A percentile compares a stretch with the other conserved stretches of the same genome.
phyloP scores from a whole-genome alignment of 257 asterid species.

The Forsythia viridissima region DNA sequence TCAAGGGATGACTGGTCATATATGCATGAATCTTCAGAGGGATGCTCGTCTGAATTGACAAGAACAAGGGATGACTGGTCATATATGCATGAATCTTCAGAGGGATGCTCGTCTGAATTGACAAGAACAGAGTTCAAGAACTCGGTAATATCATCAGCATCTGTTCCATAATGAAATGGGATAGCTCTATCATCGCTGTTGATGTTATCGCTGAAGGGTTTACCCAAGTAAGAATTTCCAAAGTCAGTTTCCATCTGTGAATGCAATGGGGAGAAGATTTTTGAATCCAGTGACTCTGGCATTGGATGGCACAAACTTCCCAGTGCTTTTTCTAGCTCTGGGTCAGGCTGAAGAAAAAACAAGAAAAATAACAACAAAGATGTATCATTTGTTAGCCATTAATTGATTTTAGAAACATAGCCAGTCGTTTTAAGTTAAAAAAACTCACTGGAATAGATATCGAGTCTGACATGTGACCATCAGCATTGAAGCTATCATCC shows the following conservation, averaged over 20 bases:
- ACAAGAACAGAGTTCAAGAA: slow-evolving; percentile 61
- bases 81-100: slow-evolving; percentile 16
- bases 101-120: slow-evolving; percentile 50
- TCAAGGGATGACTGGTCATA: slow-evolving; percentile 18
- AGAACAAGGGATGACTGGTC: slow-evolving; percentile 29
- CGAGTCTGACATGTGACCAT: slow-evolving; percentile 21
- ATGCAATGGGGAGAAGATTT: slow-evolving; percentile 66
- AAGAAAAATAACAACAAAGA: slow-evolving; percentile 13
- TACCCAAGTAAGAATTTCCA: slow-evolving; percentile 46
- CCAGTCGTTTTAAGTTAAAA: neutral
- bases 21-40: slow-evolving; percentile 19
- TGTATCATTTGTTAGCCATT: no score
- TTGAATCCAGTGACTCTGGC: slow-evolving; percentile 46
- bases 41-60: slow-evolving; percentile 50
- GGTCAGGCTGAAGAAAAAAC: slow-evolving; percentile 51
- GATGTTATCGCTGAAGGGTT: slow-evolving; percentile 30
- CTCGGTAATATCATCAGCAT: slow-evolving; percentile 46
- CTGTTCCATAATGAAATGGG: slow-evolving; percentile 59
- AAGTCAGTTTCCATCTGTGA: slow-evolving; percentile 68
- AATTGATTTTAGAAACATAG: neutral
- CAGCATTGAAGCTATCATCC: slow-evolving; percentile 21
- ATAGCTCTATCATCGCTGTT: slow-evolving; percentile 23
- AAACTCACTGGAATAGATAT: slow-evolving; percentile 55
- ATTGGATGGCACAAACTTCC: slow-evolving; percentile 38
- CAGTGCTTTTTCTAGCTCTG: slow-evolving; percentile 58